Conservation (phyloP, 495 filamentous ascomycete species). For the Tuber microsphaerosporum region DNA sequence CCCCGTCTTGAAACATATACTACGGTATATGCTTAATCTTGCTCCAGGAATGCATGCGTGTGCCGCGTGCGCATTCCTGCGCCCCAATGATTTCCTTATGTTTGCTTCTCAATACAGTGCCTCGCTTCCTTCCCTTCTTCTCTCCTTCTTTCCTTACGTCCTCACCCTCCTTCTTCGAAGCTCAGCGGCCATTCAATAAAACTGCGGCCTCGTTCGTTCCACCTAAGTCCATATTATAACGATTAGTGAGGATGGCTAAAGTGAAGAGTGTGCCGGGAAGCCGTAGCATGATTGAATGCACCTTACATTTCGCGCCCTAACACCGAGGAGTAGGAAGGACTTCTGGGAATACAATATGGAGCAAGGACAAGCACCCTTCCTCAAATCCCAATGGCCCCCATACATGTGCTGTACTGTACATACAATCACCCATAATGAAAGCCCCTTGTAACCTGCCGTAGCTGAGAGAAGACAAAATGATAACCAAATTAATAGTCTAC, state of each 20-base stretch:
- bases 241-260: neutral
- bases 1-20: too few species aligned
- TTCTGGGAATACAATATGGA: neutral
- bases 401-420: neutral
- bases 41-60: too few species aligned
- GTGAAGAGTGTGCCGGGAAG: neutral
- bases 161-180: too few species aligned
- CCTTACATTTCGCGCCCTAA: neutral
- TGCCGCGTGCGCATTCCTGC: too few species aligned
- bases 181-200: too few species aligned
- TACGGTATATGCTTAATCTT: too few species aligned
- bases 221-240: too few species aligned
- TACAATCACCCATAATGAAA: neutral
- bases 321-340: neutral
- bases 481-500: neutral
- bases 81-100: too few species aligned
- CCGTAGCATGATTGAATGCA: neutral
- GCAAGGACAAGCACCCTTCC: neutral
- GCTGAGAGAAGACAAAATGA: neutral
- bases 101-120: too few species aligned
- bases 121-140: too few species aligned
- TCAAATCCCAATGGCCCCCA: neutral
- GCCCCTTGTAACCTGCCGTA: neutral
- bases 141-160: too few species aligned
- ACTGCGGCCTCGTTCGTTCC: too few species aligned